Evolutionary conservation across 768 basidiomycete species (phyloP).

Genomic region (Sarcomyxa edulis): DNA sequence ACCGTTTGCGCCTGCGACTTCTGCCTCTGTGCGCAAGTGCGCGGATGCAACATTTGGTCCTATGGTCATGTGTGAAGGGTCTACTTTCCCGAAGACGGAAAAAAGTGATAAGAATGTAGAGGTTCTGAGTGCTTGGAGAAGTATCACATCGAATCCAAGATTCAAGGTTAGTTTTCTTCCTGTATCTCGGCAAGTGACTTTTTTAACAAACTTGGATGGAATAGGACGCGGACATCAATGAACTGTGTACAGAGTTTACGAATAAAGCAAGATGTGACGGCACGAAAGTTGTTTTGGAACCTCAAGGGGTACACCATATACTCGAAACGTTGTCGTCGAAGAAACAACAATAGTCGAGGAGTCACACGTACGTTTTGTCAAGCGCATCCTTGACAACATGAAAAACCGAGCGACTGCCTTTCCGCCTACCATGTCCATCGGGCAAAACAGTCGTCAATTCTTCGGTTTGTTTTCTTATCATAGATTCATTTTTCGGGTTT

Average conservation of each 20-base stretch:
- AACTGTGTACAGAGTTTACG: constrained; percentile 75
- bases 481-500: too few species aligned
- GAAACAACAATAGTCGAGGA: too few species aligned
- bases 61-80: constrained; percentile 62
- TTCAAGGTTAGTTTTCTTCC: constrained; percentile 59
- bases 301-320: constrained; percentile 43
- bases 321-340: constrained; percentile 30
- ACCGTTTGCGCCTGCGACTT: constrained; percentile 39
- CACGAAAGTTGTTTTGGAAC: constrained; percentile 73
- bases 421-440: too few species aligned
- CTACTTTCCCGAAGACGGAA: constrained; percentile 62
- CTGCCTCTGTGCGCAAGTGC: constrained; percentile 34
- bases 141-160: constrained; percentile 66
- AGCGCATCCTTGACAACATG: too few species aligned
- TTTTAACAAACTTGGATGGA: constrained; percentile 5
- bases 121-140: constrained; percentile 75
- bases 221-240: constrained; percentile 74
- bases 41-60: constrained; percentile 37
- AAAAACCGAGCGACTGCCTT: too few species aligned
- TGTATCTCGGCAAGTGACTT: constrained; percentile 3
- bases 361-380: too few species aligned
- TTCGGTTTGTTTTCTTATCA: too few species aligned
- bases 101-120: constrained; percentile 73
- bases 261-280: constrained; percentile 83
- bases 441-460: too few species aligned